These are phyloP conservation scores for Solanum sitiens DNA, from an alignment of 257 asterid species.

Conservation along the genomic window DNA sequence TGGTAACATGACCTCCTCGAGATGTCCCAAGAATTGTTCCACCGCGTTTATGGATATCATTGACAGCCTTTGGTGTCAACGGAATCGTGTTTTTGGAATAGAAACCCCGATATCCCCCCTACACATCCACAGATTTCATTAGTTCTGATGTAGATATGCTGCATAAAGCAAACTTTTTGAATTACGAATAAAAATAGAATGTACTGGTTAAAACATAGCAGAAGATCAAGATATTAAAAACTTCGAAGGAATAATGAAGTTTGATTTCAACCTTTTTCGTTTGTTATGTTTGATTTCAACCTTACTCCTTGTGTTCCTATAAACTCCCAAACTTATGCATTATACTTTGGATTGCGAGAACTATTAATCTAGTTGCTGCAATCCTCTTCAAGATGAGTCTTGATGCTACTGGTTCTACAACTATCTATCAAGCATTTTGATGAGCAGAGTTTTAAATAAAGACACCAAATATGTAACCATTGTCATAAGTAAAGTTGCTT, in stretches of 20 bases:
- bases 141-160: not conserved
- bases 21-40: conserved; percentile 88
- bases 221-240: not conserved
- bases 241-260: not conserved
- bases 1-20: conserved; percentile 70
- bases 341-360: not conserved
- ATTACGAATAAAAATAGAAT: not conserved
- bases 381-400: not conserved
- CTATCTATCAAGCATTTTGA: not conserved
- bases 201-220: not conserved
- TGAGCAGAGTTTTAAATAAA: not conserved
- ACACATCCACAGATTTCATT: conserved; percentile 9
- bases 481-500: not conserved
- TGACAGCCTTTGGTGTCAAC: conserved; percentile 60
- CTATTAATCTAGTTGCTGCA: not conserved
- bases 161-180: not conserved
- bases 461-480: not conserved
- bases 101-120: conserved; percentile 91
- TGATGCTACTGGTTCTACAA: not conserved
- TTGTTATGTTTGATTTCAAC: not conserved
- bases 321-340: not conserved
- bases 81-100: conserved; percentile 60
- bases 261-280: not conserved
- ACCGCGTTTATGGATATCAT: conserved; percentile 86
- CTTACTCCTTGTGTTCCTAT: not conserved